Conservation (phyloP, 306 rosid genomes). For the Ceratonia siliqua region DNA sequence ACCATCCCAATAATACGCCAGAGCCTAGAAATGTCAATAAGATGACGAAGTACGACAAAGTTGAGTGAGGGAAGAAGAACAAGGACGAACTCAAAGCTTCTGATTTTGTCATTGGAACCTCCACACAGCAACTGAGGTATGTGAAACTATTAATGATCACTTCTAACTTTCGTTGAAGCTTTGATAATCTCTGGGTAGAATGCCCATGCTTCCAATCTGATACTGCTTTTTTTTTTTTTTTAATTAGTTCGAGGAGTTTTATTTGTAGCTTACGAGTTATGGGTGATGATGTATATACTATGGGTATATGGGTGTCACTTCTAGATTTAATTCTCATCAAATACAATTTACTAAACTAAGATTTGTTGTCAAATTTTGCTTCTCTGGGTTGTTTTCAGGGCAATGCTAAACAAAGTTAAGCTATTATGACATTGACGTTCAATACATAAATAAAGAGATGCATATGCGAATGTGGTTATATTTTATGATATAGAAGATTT, state of each 20-base stretch:
- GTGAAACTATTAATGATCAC: not conserved
- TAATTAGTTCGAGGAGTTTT: not conserved
- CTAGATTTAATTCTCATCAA: not conserved
- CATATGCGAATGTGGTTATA: not conserved
- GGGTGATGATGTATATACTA: not conserved
- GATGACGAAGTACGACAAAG: not conserved
- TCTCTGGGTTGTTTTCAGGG: slow-evolving; percentile 3
- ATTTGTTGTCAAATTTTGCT: not conserved
- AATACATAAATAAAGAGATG: not conserved
- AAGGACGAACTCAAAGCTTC: slow-evolving; percentile 7
- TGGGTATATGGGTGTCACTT: not conserved
- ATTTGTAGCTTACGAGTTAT: not conserved
- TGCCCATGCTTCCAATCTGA: not conserved
- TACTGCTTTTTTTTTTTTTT: not conserved
- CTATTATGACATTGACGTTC: slow-evolving; percentile 26
- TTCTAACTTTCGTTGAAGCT: not conserved
- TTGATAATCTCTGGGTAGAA: not conserved
- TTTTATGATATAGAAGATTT: not conserved
- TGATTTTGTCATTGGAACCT: slow-evolving; percentile 3
- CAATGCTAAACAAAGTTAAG: not conserved
- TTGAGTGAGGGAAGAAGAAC: not conserved
- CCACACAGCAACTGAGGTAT: slow-evolving; percentile 28
- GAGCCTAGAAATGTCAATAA: not conserved
- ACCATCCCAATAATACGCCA: too few relatives aligned
- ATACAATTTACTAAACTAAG: not conserved